Percentiles rank a stretch among this genome's conserved stretches.
Conservation (phyloP, 73 alveolate species). For the Paraurostyla sp. region DNA sequence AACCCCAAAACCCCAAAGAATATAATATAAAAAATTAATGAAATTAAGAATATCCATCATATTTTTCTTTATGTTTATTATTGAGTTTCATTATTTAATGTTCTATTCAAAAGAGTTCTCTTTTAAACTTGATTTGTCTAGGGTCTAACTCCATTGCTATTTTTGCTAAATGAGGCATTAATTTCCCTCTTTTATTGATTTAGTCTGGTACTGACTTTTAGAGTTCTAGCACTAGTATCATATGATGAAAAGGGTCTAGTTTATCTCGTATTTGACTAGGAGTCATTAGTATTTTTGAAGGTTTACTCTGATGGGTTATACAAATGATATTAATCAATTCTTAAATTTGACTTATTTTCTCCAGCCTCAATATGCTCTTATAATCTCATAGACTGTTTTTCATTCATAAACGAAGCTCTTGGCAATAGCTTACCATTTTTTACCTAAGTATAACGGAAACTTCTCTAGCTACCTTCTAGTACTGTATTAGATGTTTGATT, state of each 20-base stretch:
- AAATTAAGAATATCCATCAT: no score
- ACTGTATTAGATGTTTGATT: not conserved
- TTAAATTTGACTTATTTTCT: not conserved
- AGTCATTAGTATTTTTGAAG: not conserved
- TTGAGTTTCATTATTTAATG: constrained; percentile 11
- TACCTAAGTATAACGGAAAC: not conserved
- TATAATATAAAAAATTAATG: no score
- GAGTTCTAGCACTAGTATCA: not conserved
- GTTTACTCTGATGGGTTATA: constrained; percentile 36
- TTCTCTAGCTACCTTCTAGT: not conserved
- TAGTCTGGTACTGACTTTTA: not conserved
- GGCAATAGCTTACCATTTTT: constrained; percentile 22
- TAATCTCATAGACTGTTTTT: not conserved
- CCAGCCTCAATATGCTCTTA: not conserved
- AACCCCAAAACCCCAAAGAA: no score
- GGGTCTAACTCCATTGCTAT: constrained; percentile 8
- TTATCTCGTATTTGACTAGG: not conserved
- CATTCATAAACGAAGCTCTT: constrained; percentile 39
- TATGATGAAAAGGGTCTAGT: constrained; percentile 29
- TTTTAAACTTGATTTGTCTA: not conserved
- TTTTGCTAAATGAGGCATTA: not conserved
- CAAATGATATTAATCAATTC: not conserved
- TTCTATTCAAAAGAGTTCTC: constrained; percentile 21
- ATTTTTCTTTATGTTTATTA: no score
- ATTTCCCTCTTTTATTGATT: constrained; percentile 18